phyloP scores from a whole-genome alignment of 805 yeast species.

The Lipomyces kockii region DNA sequence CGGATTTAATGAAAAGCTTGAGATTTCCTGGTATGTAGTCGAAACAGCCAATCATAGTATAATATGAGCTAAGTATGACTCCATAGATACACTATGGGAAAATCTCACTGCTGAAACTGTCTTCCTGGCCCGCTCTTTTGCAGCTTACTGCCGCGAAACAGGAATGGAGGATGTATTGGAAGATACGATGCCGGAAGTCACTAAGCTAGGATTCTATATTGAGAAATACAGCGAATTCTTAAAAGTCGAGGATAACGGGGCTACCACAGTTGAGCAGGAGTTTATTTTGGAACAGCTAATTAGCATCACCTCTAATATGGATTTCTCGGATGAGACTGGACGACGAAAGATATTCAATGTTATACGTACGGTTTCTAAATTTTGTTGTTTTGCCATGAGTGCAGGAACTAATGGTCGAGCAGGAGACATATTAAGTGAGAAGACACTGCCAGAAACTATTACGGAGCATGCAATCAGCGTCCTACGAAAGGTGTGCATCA shows the following conservation, averaged over 20 bases:
- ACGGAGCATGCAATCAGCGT: conserved; percentile 65
- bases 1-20: conserved; percentile 65
- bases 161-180: conserved; percentile 48
- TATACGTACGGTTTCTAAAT: conserved; percentile 46
- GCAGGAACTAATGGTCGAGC: neutral
- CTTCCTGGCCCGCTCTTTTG: conserved; percentile 70
- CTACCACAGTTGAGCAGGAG: conserved; percentile 57
- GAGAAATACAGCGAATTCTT: conserved; percentile 55
- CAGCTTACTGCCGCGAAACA: conserved; percentile 64
- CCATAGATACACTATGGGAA: conserved; percentile 55
- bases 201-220: conserved; percentile 65
- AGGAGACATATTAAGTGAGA: conserved; percentile 50
- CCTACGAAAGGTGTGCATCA: conserved; percentile 70
- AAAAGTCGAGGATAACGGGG: conserved; percentile 39
- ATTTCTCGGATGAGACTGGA: conserved; percentile 89
- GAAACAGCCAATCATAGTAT: neutral
- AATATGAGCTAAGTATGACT: neutral
- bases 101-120: conserved; percentile 74
- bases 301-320: conserved; percentile 68
- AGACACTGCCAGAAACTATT: conserved; percentile 58
- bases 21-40: conserved; percentile 57
- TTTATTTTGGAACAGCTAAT: conserved; percentile 77
- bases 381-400: neutral
- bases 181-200: conserved; percentile 75
- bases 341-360: conserved; percentile 72